Conservation (phyloP, 2,329 filamentous ascomycete species). For the Neofusicoccum sp. region DNA sequence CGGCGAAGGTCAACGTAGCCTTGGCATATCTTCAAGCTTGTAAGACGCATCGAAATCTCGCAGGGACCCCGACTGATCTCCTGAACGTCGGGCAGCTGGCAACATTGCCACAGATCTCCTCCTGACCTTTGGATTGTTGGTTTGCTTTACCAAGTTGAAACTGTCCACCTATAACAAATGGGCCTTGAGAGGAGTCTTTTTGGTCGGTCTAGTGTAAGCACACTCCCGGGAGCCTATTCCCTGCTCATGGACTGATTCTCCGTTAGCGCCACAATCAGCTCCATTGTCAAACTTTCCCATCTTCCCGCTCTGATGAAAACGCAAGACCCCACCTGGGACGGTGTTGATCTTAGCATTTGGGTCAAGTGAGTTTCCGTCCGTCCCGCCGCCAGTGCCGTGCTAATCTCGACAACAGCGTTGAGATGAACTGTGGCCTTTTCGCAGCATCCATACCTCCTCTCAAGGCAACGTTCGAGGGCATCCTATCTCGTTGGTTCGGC, state of each 20-base stretch:
- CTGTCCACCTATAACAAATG: conserved; percentile 31
- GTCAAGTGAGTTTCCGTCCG: background rate
- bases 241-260: background rate
- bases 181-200: conserved; percentile 33
- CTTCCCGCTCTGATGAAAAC: conserved; percentile 29
- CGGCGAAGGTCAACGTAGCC: conserved; percentile 22
- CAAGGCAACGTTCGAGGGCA: background rate
- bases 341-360: conserved; percentile 31
- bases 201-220: conserved; percentile 31
- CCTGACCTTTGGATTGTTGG: conserved; percentile 31
- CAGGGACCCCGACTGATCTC: conserved; percentile 20
- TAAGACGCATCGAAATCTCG: background rate
- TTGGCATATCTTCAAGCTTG: conserved; percentile 5
- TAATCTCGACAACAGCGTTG: background rate
- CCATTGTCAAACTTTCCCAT: conserved; percentile 34
- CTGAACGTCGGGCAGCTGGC: background rate
- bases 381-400: background rate
- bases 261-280: conserved; percentile 29
- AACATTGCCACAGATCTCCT: conserved; percentile 35
- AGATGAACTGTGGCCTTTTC: conserved; percentile 11
- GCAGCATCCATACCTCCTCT: background rate
- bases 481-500: background rate
- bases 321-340: conserved; percentile 31
- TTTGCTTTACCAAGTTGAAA: conserved; percentile 32
- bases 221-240: background rate